These are phyloP conservation scores for Lactarius quietus DNA, from an alignment of 768 basidiomycete species.

Conservation along the genomic window DNA sequence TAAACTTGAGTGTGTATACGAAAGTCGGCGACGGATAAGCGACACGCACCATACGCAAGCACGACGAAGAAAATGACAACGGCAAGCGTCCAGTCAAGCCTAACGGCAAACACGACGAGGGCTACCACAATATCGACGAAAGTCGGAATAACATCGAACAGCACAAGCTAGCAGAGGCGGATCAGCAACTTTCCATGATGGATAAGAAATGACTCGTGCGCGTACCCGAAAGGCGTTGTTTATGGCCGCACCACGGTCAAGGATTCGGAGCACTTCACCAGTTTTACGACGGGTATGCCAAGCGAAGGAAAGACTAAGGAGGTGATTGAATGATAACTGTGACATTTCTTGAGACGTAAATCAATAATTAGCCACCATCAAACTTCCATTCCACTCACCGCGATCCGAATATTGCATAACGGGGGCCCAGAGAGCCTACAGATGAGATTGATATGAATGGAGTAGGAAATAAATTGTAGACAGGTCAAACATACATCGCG, in stretches of 20 bases:
- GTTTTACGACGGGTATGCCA: conserved; percentile 83
- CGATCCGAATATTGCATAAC: conserved; percentile 88
- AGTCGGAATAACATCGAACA: conserved; percentile 84
- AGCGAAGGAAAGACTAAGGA: conserved; percentile 80
- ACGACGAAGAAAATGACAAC: conserved; percentile 69
- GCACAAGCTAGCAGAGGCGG: conserved; percentile 48
- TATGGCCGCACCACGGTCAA: conserved; percentile 82
- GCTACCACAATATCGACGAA: conserved; percentile 77
- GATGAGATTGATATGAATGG: background rate
- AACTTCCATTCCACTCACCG: conserved; percentile 35
- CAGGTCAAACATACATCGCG: conserved; percentile 37
- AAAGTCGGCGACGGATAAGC: background rate
- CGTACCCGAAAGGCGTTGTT: conserved; percentile 71
- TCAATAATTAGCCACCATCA: conserved; percentile 3
- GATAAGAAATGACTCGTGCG: background rate
- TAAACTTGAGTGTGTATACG: conserved; percentile 13
- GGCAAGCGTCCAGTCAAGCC: conserved; percentile 65
- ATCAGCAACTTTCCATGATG: conserved; percentile 12
- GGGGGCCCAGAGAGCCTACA: conserved; percentile 72
- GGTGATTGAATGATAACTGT: conserved; percentile 77
- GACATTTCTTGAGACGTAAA: conserved; percentile 63
- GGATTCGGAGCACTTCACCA: conserved; percentile 77
- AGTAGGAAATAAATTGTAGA: background rate
- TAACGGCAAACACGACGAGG: conserved; percentile 56
- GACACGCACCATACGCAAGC: conserved; percentile 58